Evolutionary conservation across 495 filamentous ascomycete species (phyloP).

Genomic region (Astrothelium macrocarpum): DNA sequence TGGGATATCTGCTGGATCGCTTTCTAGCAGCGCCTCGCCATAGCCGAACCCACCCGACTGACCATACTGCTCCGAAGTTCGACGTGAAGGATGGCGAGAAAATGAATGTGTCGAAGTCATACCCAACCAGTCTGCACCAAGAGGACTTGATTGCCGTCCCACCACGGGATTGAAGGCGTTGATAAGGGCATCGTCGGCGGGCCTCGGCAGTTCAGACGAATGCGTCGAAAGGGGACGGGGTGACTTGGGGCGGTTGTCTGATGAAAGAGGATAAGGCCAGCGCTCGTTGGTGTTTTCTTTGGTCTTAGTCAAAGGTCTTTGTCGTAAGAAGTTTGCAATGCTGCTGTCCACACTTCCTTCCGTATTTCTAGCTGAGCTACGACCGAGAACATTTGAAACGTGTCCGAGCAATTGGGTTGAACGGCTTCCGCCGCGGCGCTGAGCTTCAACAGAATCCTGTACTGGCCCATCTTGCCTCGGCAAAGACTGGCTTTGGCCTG

Average conservation of each 20-base stretch:
- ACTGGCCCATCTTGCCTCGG: slow-evolving; percentile 27
- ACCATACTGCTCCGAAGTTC: slow-evolving; percentile 32
- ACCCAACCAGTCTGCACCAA: slow-evolving; percentile 8
- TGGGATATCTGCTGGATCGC: slow-evolving; percentile 24
- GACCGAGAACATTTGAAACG: not conserved
- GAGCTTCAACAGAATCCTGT: not conserved
- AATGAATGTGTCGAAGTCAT: slow-evolving; percentile 19
- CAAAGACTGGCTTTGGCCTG: slow-evolving; percentile 31
- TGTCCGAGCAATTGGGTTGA: not conserved
- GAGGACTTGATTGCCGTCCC: slow-evolving; percentile 17
- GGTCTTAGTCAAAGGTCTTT: not conserved
- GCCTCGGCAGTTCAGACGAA: slow-evolving; percentile 31
- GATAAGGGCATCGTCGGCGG: slow-evolving; percentile 3
- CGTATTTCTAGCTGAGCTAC: not conserved
- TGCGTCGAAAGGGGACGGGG: slow-evolving; percentile 30
- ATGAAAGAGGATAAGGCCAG: slow-evolving; percentile 18
- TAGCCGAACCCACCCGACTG: slow-evolving; percentile 23
- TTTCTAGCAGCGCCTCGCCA: slow-evolving; percentile 25
- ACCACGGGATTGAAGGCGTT: slow-evolving; percentile 7
- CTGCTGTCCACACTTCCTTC: not conserved
- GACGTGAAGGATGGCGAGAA: slow-evolving; percentile 29
- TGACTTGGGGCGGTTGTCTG: slow-evolving; percentile 22
- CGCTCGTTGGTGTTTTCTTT: slow-evolving; percentile 15
- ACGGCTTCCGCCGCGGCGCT: not conserved
- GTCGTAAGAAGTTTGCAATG: not conserved